Evolutionary conservation across 1,284 basidiomycete genomes (phyloP), one percentile per base, ranked within the genome.

Genomic region (Leccinum huronense): DNA sequence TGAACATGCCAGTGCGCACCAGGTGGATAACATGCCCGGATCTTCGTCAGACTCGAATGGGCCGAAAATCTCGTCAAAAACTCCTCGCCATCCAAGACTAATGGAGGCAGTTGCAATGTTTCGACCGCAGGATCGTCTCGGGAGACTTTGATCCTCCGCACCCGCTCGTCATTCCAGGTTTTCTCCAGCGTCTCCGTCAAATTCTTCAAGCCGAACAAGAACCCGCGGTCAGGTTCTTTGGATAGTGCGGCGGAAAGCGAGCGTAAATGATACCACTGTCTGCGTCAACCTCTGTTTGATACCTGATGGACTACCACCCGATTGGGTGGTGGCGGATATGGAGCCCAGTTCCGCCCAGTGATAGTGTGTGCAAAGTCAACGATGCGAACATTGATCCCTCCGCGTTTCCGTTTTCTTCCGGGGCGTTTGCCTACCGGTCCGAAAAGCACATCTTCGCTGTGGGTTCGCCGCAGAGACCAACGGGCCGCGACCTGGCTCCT

Each of bases 341-440:
- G 86, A 61, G 92, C 76, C 84, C 95, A 98, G 77, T 99, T 97
- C 56, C 85, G 83, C 7, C 97, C 97, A 0, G 96, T 98, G 8
- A 96, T 98, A 65, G 97, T 98, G 76, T 98, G 97, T 7, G 97
- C 97, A 80, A 99, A 99, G 78, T 99, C 97, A 65, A 99, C 97
- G 63, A 99, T 89, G 33, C 96, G 93, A 68, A 99, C 93, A 72
- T 94, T 95, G 65, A 99, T 87, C 77, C 97, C 95, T 51, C 97
- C 97, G 27, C 93, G 87, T 72, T 88, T 89, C 57, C 86, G 84
- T 63, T 84, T 84, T 27, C 82, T 82, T 61, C 79, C 81, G 31
- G 83, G 83, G 42, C 86, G 85, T 73, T 86, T 86, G 1, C 81
- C 83, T 27, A 85, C 80, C 27, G 89, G 84, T 2, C 88, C 88